Percentiles rank a stretch among this genome's conserved stretches.
Conservation (phyloP, 1,284 basidiomycete species). For the Apiotrichum brassicae region DNA sequence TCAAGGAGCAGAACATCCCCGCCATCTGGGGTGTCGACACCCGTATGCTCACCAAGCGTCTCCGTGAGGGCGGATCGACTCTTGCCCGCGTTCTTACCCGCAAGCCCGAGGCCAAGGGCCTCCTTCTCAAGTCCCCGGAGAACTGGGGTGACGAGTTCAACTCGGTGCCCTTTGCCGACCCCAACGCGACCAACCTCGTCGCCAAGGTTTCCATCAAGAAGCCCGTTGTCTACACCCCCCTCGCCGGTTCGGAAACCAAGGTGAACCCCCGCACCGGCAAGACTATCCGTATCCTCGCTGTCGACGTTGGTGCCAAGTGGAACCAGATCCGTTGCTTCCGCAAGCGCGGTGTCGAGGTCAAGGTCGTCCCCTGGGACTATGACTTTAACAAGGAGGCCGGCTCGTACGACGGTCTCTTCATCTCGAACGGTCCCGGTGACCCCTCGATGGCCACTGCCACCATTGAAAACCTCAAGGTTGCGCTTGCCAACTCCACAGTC, state of each 20-base stretch:
- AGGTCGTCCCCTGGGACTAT: constrained; percentile 96
- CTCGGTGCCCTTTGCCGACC: constrained; percentile 77
- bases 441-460: constrained; percentile 77
- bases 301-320: constrained; percentile 99
- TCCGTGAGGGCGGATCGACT: constrained; percentile 90
- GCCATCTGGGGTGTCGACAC: constrained; percentile 97
- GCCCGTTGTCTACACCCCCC: constrained; percentile 62
- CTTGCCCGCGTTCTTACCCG: constrained; percentile 73
- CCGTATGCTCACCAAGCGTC: constrained; percentile 90
- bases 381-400: constrained; percentile 74
- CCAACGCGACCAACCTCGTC: constrained; percentile 86
- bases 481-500: constrained; percentile 64
- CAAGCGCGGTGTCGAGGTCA: constrained; percentile 86
- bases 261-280: constrained; percentile 72
- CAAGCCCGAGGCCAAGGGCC: constrained; percentile 42
- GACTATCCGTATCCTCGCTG: constrained; percentile 73
- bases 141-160: constrained; percentile 77
- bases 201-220: constrained; percentile 70
- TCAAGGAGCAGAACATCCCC: constrained; percentile 90
- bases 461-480: constrained; percentile 63
- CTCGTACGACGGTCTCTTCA: constrained; percentile 88
- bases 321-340: constrained; percentile 98
- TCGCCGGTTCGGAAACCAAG: constrained; percentile 51
- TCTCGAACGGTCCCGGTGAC: constrained; percentile 98
- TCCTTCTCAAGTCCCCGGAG: constrained; percentile 29